Evolutionary conservation across 1,284 basidiomycete genomes (phyloP), one percentile per base, ranked within the genome.

Genomic region (Anthracocystis setariae): DNA sequence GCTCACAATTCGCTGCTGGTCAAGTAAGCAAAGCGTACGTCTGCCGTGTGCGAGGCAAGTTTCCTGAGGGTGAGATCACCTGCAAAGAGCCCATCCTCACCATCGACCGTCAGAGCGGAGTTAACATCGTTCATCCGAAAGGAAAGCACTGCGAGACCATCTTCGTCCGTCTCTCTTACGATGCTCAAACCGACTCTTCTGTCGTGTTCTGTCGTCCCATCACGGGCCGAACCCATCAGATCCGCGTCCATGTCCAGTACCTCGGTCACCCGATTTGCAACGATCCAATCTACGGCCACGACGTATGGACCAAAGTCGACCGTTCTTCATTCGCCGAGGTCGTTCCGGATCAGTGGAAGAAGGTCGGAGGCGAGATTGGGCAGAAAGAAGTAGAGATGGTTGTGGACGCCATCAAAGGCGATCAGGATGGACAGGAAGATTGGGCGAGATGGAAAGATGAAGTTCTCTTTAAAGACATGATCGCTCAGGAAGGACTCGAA

Each of bases 201-300:
- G 91, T 98, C 8, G 87, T 99, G 8, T 90, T 90, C 70, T 98
- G 95, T 84, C 74, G 80, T 12, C 81, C 81, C n/a, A 81, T 83
- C 69, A 83, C 82, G 18, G 82, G 82, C 0, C 71, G 82, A 92
- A 94, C 94, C 0, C 94, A 97, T 84, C 94, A 97, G 84, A 91
- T 96, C 59, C 89, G 95, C 44, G 95, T 98, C 1, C 96, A 99
- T 81, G 87, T 98, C 1, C 96, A 98, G 84, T 98, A 88, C 81
- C 88, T 99, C 46, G 96, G 96, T 1, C 86, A 92, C 79, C 91
- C 96, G 0, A 94, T 99, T 70, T 91, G 92, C 23, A 85, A 85
- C 58, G 84, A 85, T 44, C 84, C 84, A 13, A 81, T 85, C 46
- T 84, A 84, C 71, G 74, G 67, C 32, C 81, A 82, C 51, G 46